Conservation (phyloP, 208 protist genomes). For the Blastocrithidia nonstop region DNA sequence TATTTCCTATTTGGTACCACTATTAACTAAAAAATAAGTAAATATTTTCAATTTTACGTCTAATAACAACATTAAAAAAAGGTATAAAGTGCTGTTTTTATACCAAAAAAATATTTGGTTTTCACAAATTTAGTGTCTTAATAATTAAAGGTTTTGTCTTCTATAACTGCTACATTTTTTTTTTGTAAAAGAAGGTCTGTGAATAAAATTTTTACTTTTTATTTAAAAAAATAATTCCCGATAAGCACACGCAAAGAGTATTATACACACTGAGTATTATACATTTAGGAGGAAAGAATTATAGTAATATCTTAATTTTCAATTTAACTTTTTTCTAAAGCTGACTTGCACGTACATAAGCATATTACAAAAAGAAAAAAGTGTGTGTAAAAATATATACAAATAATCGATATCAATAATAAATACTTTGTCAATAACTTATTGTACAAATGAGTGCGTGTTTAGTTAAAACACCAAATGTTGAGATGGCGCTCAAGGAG, state of each 20-base stretch:
- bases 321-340: background rate
- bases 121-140: background rate
- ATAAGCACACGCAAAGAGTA: too few species aligned
- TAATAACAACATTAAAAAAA: too few species aligned
- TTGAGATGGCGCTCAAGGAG: conserved; percentile 69
- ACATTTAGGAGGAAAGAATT: too few species aligned
- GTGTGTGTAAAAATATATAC: background rate
- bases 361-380: background rate
- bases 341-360: background rate
- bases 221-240: too few species aligned
- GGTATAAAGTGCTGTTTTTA: too few species aligned
- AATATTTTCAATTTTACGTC: too few species aligned
- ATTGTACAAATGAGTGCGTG: too few species aligned
- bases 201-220: background rate
- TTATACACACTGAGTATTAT: too few species aligned
- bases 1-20: background rate
- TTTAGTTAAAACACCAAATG: conserved; percentile 21
- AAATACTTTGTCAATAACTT: too few species aligned
- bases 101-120: too few species aligned
- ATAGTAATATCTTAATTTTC: too few species aligned
- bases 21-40: too few species aligned
- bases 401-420: background rate
- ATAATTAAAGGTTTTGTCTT: background rate
- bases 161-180: background rate
- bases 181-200: background rate